phyloP scores from a whole-genome alignment of 179 eudicot genomes.

The Heliamphora pulchella region DNA sequence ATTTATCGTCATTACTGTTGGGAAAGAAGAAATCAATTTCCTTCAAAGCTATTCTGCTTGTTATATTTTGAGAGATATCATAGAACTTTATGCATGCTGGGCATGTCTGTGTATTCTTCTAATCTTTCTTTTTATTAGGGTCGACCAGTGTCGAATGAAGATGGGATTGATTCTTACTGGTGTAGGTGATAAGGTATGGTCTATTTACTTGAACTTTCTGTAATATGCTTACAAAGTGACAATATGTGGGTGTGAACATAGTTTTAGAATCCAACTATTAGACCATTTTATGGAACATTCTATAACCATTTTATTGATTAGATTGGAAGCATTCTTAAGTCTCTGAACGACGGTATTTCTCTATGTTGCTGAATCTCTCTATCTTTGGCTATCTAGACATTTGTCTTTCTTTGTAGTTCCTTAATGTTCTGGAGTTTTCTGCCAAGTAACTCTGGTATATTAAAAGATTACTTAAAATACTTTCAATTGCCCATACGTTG shows the following conservation, averaged over 20 bases:
- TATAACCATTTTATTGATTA: not conserved
- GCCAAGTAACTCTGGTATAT: not conserved
- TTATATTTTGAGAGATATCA: not conserved
- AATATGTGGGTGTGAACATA: not conserved
- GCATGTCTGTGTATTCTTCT: constrained; percentile 2
- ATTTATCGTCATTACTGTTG: not conserved
- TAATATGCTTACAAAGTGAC: not conserved
- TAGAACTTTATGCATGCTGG: not conserved
- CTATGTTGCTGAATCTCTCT: not conserved
- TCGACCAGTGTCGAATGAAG: constrained; percentile 74
- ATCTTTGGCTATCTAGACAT: not conserved
- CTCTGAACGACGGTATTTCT: not conserved
- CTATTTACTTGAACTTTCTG: not conserved
- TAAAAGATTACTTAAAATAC: not conserved
- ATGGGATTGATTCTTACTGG: constrained; percentile 79
- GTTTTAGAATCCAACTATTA: not conserved
- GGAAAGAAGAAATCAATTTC: not conserved
- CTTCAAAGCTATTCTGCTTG: not conserved
- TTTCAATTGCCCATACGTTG: not conserved
- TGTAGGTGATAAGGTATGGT: constrained; percentile 74
- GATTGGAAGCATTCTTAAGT: not conserved
- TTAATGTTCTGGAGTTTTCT: not conserved
- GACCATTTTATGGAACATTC: not conserved
- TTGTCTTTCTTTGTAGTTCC: not conserved
- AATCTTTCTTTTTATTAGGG: constrained; percentile 35